Evolutionary conservation across 768 basidiomycete species (phyloP).

Genomic region (Tricholoma matsutake): DNA sequence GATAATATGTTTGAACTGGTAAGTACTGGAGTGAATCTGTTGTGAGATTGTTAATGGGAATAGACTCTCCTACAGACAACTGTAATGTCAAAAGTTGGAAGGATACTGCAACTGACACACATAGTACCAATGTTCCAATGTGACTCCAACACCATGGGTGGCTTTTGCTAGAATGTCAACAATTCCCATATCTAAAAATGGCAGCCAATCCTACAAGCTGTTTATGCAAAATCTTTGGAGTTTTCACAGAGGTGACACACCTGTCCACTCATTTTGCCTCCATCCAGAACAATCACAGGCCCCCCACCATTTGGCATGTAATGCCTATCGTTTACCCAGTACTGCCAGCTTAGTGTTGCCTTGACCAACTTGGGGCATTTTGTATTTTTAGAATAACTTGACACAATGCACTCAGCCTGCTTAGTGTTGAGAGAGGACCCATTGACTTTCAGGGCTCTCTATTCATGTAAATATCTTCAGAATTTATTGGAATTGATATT

Average conservation of each 20-base stretch:
- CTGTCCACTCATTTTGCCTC: conserved; percentile 88
- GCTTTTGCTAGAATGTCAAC: conserved; percentile 80
- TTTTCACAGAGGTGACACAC: conserved; percentile 33
- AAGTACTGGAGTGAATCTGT: conserved; percentile 75
- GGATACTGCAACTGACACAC: conserved; percentile 31
- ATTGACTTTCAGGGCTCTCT: too few species aligned
- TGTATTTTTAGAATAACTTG: too few species aligned
- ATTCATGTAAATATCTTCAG: too few species aligned
- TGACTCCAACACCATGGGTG: conserved; percentile 83
- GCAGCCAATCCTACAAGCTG: conserved; percentile 38
- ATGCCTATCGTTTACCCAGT: conserved; percentile 86
- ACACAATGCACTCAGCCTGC: too few species aligned
- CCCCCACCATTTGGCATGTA: conserved; percentile 69
- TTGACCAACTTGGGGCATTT: too few species aligned
- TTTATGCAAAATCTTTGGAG: not conserved
- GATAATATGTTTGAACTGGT: conserved; percentile 4
- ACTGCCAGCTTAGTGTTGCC: too few species aligned
- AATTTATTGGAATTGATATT: too few species aligned
- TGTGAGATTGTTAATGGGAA: conserved; percentile 73
- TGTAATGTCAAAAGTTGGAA: conserved; percentile 10
- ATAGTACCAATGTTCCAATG: conserved; percentile 91
- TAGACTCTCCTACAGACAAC: conserved; percentile 54
- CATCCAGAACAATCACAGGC: conserved; percentile 89
- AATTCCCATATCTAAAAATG: conserved; percentile 78
- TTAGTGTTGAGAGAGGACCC: too few species aligned